Conservation (phyloP, 768 basidiomycete genomes). For the Hygrocybe punicea region DNA sequence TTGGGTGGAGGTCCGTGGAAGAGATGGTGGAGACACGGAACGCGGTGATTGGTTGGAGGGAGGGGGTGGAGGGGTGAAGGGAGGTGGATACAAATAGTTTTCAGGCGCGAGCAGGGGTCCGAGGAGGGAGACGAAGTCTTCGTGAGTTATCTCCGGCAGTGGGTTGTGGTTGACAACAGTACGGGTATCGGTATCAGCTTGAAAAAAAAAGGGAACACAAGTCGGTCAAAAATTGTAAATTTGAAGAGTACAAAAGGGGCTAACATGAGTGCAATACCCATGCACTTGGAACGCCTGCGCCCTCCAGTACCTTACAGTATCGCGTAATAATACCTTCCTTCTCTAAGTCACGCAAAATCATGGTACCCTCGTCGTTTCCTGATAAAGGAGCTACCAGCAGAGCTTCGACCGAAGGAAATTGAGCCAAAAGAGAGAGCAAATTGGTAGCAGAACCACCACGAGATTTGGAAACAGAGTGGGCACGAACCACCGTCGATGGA, state of each 20-base stretch:
- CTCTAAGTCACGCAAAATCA: slow-evolving; percentile 34
- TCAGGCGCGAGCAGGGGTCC: slow-evolving; percentile 82
- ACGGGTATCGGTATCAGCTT: slow-evolving; percentile 56
- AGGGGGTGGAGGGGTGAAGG: slow-evolving; percentile 26
- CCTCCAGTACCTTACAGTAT: slow-evolving; percentile 58
- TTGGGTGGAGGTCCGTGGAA: slow-evolving; percentile 25
- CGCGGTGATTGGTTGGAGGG: slow-evolving; percentile 33
- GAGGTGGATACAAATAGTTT: slow-evolving; percentile 52
- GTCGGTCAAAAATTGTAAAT: background rate
- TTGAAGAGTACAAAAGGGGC: slow-evolving; percentile 15
- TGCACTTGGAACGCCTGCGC: slow-evolving; percentile 70
- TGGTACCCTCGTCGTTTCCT: slow-evolving; percentile 64
- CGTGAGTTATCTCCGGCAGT: slow-evolving; percentile 80
- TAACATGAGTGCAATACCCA: slow-evolving; percentile 77
- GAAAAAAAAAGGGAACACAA: slow-evolving; percentile 5
- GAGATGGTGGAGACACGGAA: slow-evolving; percentile 33
- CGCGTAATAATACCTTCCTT: slow-evolving; percentile 13
- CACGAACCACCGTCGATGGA: slow-evolving; percentile 58
- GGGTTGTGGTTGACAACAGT: slow-evolving; percentile 87
- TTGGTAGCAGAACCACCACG: slow-evolving; percentile 74
- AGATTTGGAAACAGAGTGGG: slow-evolving; percentile 62
- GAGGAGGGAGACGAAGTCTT: slow-evolving; percentile 76
- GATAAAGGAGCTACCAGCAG: slow-evolving; percentile 73
- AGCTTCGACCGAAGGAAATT: slow-evolving; percentile 63
- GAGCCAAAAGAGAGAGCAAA: slow-evolving; percentile 66